Evolutionary conservation across 2,329 filamentous ascomycete species (phyloP).

Genomic region (Pseudogymnoascus sp.): DNA sequence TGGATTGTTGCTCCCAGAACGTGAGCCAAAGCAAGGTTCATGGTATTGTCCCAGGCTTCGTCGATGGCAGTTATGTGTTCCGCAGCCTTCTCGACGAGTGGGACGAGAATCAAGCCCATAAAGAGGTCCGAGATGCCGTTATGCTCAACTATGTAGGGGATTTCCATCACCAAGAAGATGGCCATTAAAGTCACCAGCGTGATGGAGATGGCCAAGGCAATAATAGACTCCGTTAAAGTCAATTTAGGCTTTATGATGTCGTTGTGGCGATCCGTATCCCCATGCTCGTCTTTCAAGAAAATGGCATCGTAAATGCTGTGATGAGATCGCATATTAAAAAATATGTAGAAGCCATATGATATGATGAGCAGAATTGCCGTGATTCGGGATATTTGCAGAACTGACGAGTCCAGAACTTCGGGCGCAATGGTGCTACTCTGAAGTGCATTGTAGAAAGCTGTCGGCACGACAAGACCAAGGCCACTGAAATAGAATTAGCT

Average conservation of each 20-base stretch:
- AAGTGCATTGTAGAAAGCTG: conserved; percentile 44
- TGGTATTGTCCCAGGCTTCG: conserved; percentile 76
- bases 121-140: conserved; percentile 49
- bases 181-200: conserved; percentile 67
- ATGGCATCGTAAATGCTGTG: conserved; percentile 71
- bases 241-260: conserved; percentile 59
- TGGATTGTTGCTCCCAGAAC: conserved; percentile 83
- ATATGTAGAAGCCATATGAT: conserved; percentile 59
- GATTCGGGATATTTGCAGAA: conserved; percentile 61
- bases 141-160: conserved; percentile 51
- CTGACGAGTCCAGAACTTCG: conserved; percentile 41
- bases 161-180: conserved; percentile 66
- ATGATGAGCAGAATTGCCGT: conserved; percentile 64
- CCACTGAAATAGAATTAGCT: conserved; percentile 31
- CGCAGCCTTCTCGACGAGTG: conserved; percentile 78
- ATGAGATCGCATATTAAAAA: conserved; percentile 70
- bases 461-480: conserved; percentile 38
- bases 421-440: conserved; percentile 26
- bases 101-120: conserved; percentile 67
- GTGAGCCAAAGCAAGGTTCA: conserved; percentile 80
- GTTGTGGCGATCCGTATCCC: conserved; percentile 55
- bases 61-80: conserved; percentile 80
- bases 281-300: conserved; percentile 62
- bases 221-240: conserved; percentile 64
- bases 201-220: conserved; percentile 59